Evolutionary conservation across 2,329 filamentous ascomycete genomes (phyloP).

Genomic region (Curvularia verruculosa): DNA sequence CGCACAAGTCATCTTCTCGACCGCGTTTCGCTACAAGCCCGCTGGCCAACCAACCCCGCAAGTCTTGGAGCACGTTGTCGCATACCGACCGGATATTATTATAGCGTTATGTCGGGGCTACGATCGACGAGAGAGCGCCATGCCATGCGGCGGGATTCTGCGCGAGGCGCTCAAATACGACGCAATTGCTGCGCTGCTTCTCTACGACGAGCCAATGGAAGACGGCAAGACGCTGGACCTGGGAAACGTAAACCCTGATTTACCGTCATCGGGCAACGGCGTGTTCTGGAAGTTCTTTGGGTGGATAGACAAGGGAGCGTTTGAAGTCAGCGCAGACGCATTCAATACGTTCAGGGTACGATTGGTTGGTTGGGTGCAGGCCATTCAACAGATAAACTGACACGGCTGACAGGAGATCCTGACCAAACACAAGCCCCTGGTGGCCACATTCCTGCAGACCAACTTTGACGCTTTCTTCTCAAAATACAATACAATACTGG

Average conservation of each 20-base stretch:
- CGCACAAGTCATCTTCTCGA: conserved; percentile 93
- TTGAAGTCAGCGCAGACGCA: conserved; percentile 95
- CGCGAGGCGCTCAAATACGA: conserved; percentile 91
- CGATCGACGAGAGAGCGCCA: conserved; percentile 86
- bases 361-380: neutral
- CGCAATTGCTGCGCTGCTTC: conserved; percentile 84
- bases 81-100: conserved; percentile 83
- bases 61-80: conserved; percentile 86
- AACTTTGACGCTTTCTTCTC: conserved; percentile 95
- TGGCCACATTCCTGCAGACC: conserved; percentile 82
- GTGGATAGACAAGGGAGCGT: conserved; percentile 96
- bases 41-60: conserved; percentile 75
- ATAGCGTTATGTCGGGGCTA: conserved; percentile 89
- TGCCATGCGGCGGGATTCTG: conserved; percentile 86
- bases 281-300: conserved; percentile 97
- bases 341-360: conserved; percentile 94
- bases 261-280: conserved; percentile 77
- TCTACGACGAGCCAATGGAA: conserved; percentile 84
- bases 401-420: conserved; percentile 75
- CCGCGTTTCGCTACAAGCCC: conserved; percentile 88
- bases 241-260: conserved; percentile 75
- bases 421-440: conserved; percentile 90
- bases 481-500: conserved; percentile 83
- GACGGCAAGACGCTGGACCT: conserved; percentile 78
- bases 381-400: conserved; percentile 19